Percentiles rank a stretch among this genome's conserved stretches.
These are phyloP conservation scores for Clathrospora elynae DNA, from an alignment of 2,329 filamentous ascomycete species.

Conservation along the genomic window DNA sequence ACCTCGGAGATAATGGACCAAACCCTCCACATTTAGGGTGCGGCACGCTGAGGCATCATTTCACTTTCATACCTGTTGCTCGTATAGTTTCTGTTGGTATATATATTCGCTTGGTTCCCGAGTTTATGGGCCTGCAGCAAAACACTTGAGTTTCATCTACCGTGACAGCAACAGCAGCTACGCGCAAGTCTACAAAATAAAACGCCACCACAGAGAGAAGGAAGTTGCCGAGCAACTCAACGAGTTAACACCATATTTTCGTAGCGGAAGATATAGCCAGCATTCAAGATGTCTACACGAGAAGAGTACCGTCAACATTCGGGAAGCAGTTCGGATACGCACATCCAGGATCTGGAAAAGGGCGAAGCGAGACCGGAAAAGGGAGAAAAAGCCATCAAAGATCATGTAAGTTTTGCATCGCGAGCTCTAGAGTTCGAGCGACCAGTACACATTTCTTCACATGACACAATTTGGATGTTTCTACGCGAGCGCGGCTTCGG, in stretches of 20 bases:
- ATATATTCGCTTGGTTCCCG: conserved; percentile 3
- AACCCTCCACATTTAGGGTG: not conserved
- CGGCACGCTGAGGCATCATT: not conserved
- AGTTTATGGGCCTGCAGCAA: too few relatives aligned
- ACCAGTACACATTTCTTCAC: not conserved
- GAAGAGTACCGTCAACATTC: conserved; percentile 24
- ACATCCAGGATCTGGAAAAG: conserved; percentile 25
- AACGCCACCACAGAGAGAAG: not conserved
- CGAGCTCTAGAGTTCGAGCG: not conserved
- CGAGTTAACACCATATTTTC: not conserved
- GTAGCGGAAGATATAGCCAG: not conserved
- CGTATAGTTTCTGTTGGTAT: not conserved
- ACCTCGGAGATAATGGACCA: conserved; percentile 16
- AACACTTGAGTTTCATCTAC: too few relatives aligned
- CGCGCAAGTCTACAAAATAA: too few relatives aligned
- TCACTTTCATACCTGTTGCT: not conserved
- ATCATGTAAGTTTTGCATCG: conserved; percentile 12
- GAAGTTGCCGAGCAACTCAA: too few relatives aligned
- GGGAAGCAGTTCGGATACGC: conserved; percentile 32
- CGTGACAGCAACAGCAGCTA: too few relatives aligned
- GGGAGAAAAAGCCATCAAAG: conserved; percentile 4
- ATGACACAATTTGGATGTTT: not conserved
- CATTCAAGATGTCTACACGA: conserved; percentile 24
- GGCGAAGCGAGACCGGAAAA: conserved; percentile 17
- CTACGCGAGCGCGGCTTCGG: not conserved